Base-by-base conservation (phyloP, 225 moss, liverwort and hornwort species). In the Marchantia polymorpha region DNA sequence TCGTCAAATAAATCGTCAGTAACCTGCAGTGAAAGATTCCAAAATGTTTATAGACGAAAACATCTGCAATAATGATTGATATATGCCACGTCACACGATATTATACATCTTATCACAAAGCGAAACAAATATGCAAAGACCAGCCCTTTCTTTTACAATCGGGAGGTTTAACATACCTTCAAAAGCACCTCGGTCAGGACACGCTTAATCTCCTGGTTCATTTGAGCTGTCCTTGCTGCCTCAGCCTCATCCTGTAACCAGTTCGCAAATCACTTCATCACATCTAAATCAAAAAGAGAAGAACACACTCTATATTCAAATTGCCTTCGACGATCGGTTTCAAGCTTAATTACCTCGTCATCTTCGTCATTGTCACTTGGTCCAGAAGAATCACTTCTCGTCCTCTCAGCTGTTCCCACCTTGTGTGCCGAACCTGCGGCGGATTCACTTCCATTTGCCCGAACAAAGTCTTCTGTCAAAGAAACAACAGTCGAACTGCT, bases 131-230 rank as follows among this genome's bases (percentile, higher is more conserved):
- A 39, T 39, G 39, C 39, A 39, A 5, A 39, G 3, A 39, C 39
- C 59, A 61, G 23, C 0, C 17, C 17, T 61, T 5, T 7, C 61
- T n/a, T 0, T 23, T 6, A 7, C 61, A 61, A 61, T 8, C 23
- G n/a, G 61, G 15, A 69, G 50, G 58, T n/a, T 47, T 7, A 71
- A 64, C 52, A 26, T 81, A 99, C 99, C 92, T 93, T 99, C 73
- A 99, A 81, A 69, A 99, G 85, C 46, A 99, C 92, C 85, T 99
- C 99, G 8, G 99, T 99, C 48, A 99, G 90, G 52, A 99, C 93
- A 49, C 99, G 93, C 85, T 99, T 99, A 69, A 99, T 99, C 85
- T 99, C 95, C 87, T 99, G 94, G 83, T 92, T 99, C 89, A 99
- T 99, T 65, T 95, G 92, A 77, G 90, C 87, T 80, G 90, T 93